Base-by-base conservation (phyloP, 441 rosid genomes). In the Eruca vesicaria region DNA sequence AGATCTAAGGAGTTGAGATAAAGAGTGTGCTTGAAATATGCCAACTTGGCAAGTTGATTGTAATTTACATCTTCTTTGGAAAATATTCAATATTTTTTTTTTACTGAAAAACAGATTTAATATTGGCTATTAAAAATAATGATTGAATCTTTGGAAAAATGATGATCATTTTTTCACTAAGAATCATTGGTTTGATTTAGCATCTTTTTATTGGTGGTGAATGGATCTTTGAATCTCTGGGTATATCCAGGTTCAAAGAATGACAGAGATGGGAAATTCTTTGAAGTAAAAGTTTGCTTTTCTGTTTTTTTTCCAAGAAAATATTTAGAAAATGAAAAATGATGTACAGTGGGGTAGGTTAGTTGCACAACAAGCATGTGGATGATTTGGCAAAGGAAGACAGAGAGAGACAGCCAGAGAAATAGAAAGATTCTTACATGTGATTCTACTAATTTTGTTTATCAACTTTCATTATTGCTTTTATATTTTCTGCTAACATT, bases 341-440 rank as follows among this genome's bases (percentile, higher is more conserved):
- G 55, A 73, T 55, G 71, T 55, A 23, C 68, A 73, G 74, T 68
- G 74, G 77, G 78, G 74, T 78, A 73, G 81, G 74, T 78, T 73
- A 18, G 78, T 63, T 78, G 77, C 77, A 78, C 74, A 78, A 78
- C 50, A 76, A 73, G 81, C 73, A 76, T 74, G 78, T 81, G 81
- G 74, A 21, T 81, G 81, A 73, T 78, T 73, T 73, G 81, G 71
- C 74, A 68, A 72, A 64, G 48, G 61, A 28, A 56, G 59, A 56
- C 41, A 64, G 72, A 43, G 36, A 74, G 57, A 50, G 56, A 50
- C 56, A 50, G 56, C 56, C 3, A 50, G 56, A 57, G 7, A 72
- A 19, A 29, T 19, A 59, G 19, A 66, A 62, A 68, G 78, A 78
- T 73, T 78, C 77, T 67, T 64, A 80, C 80, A 76, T 82, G 83